phyloP scores from a whole-genome alignment of 164 flowering plant species.

The Piper betle region DNA sequence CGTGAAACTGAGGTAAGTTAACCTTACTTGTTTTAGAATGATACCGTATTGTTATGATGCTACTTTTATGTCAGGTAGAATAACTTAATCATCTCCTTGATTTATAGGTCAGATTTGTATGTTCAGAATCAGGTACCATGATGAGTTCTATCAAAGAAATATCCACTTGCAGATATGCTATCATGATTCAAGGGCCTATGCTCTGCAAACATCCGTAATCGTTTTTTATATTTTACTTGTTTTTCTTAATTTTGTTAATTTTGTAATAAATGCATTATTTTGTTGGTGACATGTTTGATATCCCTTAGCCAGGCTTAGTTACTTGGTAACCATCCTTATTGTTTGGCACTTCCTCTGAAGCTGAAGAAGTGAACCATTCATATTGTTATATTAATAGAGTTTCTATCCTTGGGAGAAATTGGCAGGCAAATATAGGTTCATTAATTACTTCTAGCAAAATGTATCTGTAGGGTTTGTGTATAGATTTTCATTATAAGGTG shows the following conservation, averaged over 20 bases:
- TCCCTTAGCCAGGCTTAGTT: neutral
- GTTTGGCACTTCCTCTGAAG: neutral
- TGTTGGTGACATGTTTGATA: too few species aligned
- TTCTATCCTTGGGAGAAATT: neutral
- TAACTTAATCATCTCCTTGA: neutral
- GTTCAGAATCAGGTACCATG: slow-evolving; percentile 79
- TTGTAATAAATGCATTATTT: too few species aligned
- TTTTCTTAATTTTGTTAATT: neutral
- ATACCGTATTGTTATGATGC: neutral
- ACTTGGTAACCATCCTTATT: neutral
- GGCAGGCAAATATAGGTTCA: neutral
- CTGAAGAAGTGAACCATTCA: neutral
- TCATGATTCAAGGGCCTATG: slow-evolving; percentile 74
- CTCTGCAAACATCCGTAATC: slow-evolving; percentile 91
- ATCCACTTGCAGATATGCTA: slow-evolving; percentile 94
- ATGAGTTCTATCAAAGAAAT: slow-evolving; percentile 82
- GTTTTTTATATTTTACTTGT: slow-evolving; percentile 2
- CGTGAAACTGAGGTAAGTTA: slow-evolving; percentile 78
- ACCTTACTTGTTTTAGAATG: neutral
- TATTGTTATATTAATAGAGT: neutral
- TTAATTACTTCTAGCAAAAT: neutral
- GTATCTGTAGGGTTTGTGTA: neutral
- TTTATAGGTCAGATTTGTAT: slow-evolving; percentile 81
- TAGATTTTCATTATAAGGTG: neutral
- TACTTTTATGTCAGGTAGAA: neutral